Base-by-base conservation (phyloP, 75 land plant species). In the Picea sitchensis region DNA sequence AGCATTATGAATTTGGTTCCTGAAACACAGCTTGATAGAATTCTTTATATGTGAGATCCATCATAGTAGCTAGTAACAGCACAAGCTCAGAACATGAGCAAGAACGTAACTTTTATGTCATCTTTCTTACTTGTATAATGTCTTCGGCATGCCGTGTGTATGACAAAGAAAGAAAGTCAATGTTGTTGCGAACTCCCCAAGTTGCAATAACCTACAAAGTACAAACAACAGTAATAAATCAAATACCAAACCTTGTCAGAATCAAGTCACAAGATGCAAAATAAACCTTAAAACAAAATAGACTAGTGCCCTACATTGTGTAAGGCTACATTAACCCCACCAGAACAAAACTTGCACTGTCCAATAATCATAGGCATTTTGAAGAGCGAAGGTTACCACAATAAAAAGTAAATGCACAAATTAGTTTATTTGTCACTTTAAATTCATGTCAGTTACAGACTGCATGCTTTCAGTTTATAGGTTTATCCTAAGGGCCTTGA, bases 131-230 rank as follows among this genome's bases (percentile, higher is more conserved):
- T 58, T 89, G 83, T 73, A 90, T 81, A 73, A 96, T 95, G 79
- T 96, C 99, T 68, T 94, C 98, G 34, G 95, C 95, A 81, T 88
- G 87, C 7, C 99, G 86, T 2, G 95, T 92, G 63, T 89, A 96
- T 34, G 98, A 96, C 57, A 96, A 77, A 14, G 97, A 96, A 14
- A 96, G 80, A 73, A 96, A 84, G 79, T 96, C 99, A 83, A 96
- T 91, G 68, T 91, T 91, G 82, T 96, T 96, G 13, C 80, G 67
- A 54, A 79, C 81, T 61, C 99, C 99, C 94, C 94, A 96, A 26
- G 88, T 81, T 18, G 88, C 82, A 20, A 96, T 95, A 20, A 86
- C 82, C 89, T 92, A 61, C 44, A 41, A 41, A 41, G 44, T 41
- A 5, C 1, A 23, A 8, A 61, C 41, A 21, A 77, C 2, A n/a